A percentile compares a stretch with the other conserved stretches of the same genome.
These are phyloP conservation scores for Tylopilus vinaceipallidus DNA, from an alignment of 768 basidiomycete species.

Conservation along the genomic window DNA sequence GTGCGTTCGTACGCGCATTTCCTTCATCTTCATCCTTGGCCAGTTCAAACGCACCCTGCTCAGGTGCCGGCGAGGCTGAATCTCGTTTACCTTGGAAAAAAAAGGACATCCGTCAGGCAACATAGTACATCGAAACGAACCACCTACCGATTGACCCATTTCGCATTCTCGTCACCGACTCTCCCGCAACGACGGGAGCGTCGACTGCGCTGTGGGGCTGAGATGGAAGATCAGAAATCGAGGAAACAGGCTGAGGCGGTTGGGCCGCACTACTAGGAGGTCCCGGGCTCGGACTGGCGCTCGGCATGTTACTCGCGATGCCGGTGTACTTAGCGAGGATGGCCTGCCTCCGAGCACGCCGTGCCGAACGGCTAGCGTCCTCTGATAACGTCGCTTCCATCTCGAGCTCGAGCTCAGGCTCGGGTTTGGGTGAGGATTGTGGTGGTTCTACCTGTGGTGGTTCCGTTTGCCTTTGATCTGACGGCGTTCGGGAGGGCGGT, in stretches of 20 bases:
- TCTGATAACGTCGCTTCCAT: conserved; percentile 48
- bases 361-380: conserved; percentile 63
- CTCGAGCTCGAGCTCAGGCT: conserved; percentile 51
- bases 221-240: conserved; percentile 61
- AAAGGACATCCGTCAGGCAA: neutral
- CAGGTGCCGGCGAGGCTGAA: conserved; percentile 58
- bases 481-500: conserved; percentile 25
- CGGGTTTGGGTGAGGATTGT: conserved; percentile 21
- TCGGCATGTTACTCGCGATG: conserved; percentile 40
- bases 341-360: conserved; percentile 69
- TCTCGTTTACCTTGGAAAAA: conserved; percentile 43
- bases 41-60: conserved; percentile 60
- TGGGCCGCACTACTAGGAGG: conserved; percentile 73
- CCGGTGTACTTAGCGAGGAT: conserved; percentile 77
- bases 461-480: conserved; percentile 15
- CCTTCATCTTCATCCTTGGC: conserved; percentile 62
- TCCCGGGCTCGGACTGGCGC: conserved; percentile 56
- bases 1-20: conserved; percentile 43
- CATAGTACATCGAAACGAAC: neutral
- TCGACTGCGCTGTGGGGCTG: conserved; percentile 49
- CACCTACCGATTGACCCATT: conserved; percentile 26
- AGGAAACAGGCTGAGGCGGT: conserved; percentile 58
- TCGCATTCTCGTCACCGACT: conserved; percentile 3
- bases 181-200: conserved; percentile 27
- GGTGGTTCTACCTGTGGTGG: conserved; percentile 20